These are phyloP conservation scores for Paradendryphiella salina DNA, from an alignment of 2,329 filamentous ascomycete species.

Conservation along the genomic window DNA sequence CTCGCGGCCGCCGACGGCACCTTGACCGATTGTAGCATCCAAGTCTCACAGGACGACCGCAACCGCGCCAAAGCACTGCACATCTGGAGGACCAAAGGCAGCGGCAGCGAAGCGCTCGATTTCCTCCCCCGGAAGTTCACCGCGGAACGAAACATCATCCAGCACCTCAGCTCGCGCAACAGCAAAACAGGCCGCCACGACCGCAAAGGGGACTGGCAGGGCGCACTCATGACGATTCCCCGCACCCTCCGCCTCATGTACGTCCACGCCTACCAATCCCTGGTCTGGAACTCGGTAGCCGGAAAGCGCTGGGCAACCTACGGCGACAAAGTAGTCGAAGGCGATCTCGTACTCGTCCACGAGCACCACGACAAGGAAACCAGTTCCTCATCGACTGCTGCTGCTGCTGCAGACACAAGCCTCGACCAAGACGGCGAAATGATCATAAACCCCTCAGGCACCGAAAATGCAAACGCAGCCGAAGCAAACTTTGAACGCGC, in stretches of 20 bases:
- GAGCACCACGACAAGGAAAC: slow-evolving; percentile 57
- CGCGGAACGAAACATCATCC: slow-evolving; percentile 77
- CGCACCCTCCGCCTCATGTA: slow-evolving; percentile 90
- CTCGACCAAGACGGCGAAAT: slow-evolving; percentile 67
- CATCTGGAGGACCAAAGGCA: slow-evolving; percentile 67
- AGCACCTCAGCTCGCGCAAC: slow-evolving; percentile 64
- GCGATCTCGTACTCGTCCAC: slow-evolving; percentile 76
- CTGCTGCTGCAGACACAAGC: slow-evolving; percentile 23
- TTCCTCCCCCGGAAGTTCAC: slow-evolving; percentile 78
- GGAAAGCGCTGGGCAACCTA: slow-evolving; percentile 78
- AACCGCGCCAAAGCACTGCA: slow-evolving; percentile 77
- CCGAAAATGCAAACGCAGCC: slow-evolving; percentile 58
- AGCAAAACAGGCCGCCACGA: slow-evolving; percentile 51
- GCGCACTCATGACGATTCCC: slow-evolving; percentile 78
- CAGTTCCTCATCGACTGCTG: slow-evolving; percentile 28
- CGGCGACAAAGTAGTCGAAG: slow-evolving; percentile 74
- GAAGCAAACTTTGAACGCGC: slow-evolving; percentile 69
- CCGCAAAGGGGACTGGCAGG: slow-evolving; percentile 71
- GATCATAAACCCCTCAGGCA: slow-evolving; percentile 63
- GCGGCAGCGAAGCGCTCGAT: slow-evolving; percentile 63
- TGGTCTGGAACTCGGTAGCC: slow-evolving; percentile 87
- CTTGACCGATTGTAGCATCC: slow-evolving; percentile 45
- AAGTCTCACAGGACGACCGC: slow-evolving; percentile 73
- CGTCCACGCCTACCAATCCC: slow-evolving; percentile 92
- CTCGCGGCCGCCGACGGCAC: slow-evolving; percentile 57